Conservation (phyloP, 73 alveolate species). For the Paramecium biaurelia region DNA sequence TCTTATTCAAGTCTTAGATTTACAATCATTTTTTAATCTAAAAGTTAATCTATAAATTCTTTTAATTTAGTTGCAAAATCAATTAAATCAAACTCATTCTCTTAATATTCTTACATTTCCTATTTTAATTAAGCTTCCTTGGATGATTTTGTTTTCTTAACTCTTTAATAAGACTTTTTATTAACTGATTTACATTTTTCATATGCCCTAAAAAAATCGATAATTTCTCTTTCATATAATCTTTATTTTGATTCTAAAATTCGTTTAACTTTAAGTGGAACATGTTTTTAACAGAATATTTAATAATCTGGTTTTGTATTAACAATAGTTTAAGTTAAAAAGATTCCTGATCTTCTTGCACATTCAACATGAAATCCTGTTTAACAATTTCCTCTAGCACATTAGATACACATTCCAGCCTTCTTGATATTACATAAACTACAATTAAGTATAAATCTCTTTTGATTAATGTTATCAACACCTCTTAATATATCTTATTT, state of each 20-base stretch:
- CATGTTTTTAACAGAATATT: constrained; percentile 44
- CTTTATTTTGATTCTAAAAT: constrained; percentile 53
- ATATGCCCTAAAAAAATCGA: constrained; percentile 42
- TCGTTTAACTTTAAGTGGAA: constrained; percentile 55
- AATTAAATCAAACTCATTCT: background rate
- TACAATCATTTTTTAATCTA: background rate
- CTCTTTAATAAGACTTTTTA: constrained; percentile 13
- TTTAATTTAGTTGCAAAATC: constrained; percentile 17
- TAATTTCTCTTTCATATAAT: constrained; percentile 57
- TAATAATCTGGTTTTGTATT: constrained; percentile 42
- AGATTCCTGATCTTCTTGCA: constrained; percentile 62
- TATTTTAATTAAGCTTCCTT: background rate
- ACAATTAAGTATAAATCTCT: constrained; percentile 47
- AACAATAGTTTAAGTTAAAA: background rate
- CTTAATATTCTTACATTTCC: background rate
- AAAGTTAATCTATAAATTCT: background rate
- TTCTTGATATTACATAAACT: constrained; percentile 46
- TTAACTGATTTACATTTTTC: constrained; percentile 40
- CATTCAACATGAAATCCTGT: constrained; percentile 59
- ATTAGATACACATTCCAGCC: constrained; percentile 59
- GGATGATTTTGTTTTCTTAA: background rate
- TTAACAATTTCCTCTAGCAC: constrained; percentile 57
- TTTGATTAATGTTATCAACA: constrained; percentile 36
- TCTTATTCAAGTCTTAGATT: background rate
- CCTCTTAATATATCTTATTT: constrained; percentile 41